Percentiles rank a stretch among this genome's conserved stretches.
phyloP scores from a whole-genome alignment of 371 early-diverging fungal genomes.

The Fennellomyces sp. region DNA sequence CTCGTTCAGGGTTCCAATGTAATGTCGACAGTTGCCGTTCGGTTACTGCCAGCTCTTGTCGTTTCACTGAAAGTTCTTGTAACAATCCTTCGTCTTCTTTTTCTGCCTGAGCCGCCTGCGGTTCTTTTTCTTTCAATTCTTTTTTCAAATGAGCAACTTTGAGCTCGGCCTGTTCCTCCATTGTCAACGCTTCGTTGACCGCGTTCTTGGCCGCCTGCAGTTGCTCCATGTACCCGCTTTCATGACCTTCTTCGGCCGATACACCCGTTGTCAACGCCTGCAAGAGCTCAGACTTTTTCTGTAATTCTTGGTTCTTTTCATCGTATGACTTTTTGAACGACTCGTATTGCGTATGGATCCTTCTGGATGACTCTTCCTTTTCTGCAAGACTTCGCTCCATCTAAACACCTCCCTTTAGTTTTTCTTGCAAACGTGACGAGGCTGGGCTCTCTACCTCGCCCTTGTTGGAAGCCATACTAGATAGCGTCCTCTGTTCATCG shows the following conservation, averaged over 20 bases:
- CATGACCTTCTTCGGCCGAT: slow-evolving; percentile 87
- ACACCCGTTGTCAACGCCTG: slow-evolving; percentile 94
- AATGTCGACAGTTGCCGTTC: slow-evolving; percentile 41
- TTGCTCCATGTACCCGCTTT: slow-evolving; percentile 94
- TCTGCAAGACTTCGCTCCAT: slow-evolving; percentile 54
- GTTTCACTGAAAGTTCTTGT: slow-evolving; percentile 44
- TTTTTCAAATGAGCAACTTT: slow-evolving; percentile 69
- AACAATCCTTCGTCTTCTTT: slow-evolving; percentile 52
- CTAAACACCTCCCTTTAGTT: slow-evolving; percentile 22
- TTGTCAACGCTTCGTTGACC: slow-evolving; percentile 59
- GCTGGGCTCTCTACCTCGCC: slow-evolving; percentile 43
- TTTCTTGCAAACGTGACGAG: not conserved
- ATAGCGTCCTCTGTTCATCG: slow-evolving; percentile 71
- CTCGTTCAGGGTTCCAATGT: slow-evolving; percentile 56
- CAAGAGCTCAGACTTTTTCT: slow-evolving; percentile 81
- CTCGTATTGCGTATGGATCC: slow-evolving; percentile 60
- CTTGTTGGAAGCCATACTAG: slow-evolving; percentile 31
- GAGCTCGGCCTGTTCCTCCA: slow-evolving; percentile 73
- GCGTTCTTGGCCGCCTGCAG: slow-evolving; percentile 75
- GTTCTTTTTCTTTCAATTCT: slow-evolving; percentile 64
- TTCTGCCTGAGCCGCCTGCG: slow-evolving; percentile 50
- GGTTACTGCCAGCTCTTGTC: slow-evolving; percentile 23
- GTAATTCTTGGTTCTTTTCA: slow-evolving; percentile 64
- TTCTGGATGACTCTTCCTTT: slow-evolving; percentile 51
- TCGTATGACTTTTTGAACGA: slow-evolving; percentile 66